Base-by-base conservation (phyloP, 2,329 filamentous ascomycete species). In the Byssochlamys sp. region DNA sequence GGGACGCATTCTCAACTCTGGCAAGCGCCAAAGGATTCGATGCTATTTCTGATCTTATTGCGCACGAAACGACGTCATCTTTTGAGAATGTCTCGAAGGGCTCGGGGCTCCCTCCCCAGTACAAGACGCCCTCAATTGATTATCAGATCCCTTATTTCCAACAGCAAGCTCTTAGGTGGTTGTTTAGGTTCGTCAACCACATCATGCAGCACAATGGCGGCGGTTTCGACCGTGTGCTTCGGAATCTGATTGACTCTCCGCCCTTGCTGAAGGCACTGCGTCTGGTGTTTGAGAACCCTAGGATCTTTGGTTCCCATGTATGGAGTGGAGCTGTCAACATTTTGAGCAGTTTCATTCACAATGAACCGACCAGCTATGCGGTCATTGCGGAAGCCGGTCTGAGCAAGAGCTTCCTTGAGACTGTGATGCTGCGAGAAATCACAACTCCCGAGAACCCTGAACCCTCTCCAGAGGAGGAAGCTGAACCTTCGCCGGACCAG, bases 241-340 rank as follows among this genome's bases (percentile, higher is more conserved):
- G 95, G 56, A 99, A 97, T 68, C 77, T 99, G 59, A 95, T 96
- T 53, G 95, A 99, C 72, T 96, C 94, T 51, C 88, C 91, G 26
- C 88, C 88, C 60, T 80, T 99, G 52, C 80, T 99, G 52, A 82
- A 80, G 25, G 90, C 89, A 58, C 80, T 99, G 54, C 86, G 89
- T 56, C 81, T 85, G 39, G 89, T 99, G 52, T 88, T 96, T 61
- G 85, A 87, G 61, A 88, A 95, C 66, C 86, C 89, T 39, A 79
- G 79, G 55, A 80, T 86, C 39, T 99, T 91, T 69, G 94, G 94
- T 11, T 94, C 92, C 1, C 87, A 94, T 59, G 90, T 97, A 4
- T 99, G 94, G 94, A 96, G 91, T 53, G 91, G 91, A 70, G 88
- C 91, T 5, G 90, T 96, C 60, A 91, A 87, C 56, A 92, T 96